Conservation (phyloP, 371 early-diverging fungal genomes). For the Fennellomyces sp. region DNA sequence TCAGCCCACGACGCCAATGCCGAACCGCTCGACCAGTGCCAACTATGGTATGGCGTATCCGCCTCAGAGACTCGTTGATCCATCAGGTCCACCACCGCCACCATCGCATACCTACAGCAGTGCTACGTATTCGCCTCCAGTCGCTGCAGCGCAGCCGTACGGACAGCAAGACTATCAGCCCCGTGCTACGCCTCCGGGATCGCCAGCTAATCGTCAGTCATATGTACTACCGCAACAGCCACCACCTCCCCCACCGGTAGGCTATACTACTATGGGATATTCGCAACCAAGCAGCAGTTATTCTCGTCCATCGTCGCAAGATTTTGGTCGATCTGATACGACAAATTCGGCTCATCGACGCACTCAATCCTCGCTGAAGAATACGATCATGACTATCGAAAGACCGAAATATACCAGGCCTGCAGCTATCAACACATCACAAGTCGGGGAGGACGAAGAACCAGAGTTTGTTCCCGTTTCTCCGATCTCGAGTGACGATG, state of each 20-base stretch:
- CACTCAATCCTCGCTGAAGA: constrained; percentile 13
- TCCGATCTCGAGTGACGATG: constrained; percentile 22
- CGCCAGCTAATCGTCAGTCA: constrained; percentile 8
- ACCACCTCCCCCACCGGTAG: constrained; percentile 6
- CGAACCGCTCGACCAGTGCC: neutral
- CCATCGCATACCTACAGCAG: neutral
- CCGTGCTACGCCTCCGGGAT: constrained; percentile 13
- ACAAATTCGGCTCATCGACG: constrained; percentile 11
- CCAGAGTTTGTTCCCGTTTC: constrained; percentile 24
- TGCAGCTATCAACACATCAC: constrained; percentile 14
- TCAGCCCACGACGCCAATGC: constrained; percentile 11
- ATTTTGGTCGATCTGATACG: neutral
- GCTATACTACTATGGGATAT: neutral
- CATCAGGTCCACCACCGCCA: constrained; percentile 4
- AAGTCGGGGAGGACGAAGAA: constrained; percentile 13
- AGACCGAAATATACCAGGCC: constrained; percentile 22
- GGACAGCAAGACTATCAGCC: constrained; percentile 6
- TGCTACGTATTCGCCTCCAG: constrained; percentile 8
- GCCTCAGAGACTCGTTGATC: constrained; percentile 9
- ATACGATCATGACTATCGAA: constrained; percentile 23
- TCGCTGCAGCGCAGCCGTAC: constrained; percentile 5
- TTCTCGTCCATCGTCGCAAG: constrained; percentile 17
- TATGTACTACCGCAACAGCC: constrained; percentile 2
- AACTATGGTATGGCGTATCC: constrained; percentile 15
- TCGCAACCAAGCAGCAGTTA: neutral